phyloP scores from a whole-genome alignment of 345 rosid species.

The Cardamine occulta region DNA sequence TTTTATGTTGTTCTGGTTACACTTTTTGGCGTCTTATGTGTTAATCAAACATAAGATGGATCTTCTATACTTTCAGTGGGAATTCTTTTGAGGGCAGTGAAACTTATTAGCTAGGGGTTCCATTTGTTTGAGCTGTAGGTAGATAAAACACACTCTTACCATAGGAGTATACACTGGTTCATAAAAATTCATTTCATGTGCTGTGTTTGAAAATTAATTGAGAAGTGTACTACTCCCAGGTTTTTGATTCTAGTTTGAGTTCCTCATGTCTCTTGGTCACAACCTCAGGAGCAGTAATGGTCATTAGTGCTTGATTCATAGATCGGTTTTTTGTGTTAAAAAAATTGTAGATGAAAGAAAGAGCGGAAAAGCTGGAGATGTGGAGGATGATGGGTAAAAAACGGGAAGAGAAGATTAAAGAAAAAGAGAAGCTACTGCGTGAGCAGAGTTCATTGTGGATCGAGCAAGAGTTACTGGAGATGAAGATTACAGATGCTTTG shows the following conservation, averaged over 20 bases:
- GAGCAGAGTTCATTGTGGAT: conserved; percentile 76
- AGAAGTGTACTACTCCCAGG: not conserved
- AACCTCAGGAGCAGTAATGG: not conserved
- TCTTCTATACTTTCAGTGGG: not conserved
- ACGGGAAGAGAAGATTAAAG: conserved; percentile 57
- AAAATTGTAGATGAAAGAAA: conserved; percentile 72
- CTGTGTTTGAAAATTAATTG: conserved; percentile 7
- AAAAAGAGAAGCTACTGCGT: conserved; percentile 48
- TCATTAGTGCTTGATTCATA: not conserved
- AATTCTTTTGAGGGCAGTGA: not conserved
- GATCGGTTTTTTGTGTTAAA: not conserved
- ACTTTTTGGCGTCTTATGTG: not conserved
- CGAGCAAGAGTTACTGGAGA: conserved; percentile 53
- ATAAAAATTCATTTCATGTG: not conserved
- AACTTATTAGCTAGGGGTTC: conserved; percentile 1
- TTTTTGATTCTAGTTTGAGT: conserved; percentile 11
- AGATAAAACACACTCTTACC: no score
- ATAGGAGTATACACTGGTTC: not conserved
- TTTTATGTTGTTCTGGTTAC: not conserved
- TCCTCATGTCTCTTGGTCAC: not conserved
- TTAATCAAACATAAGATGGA: not conserved
- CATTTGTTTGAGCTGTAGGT: not conserved
- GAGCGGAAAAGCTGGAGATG: conserved; percentile 71
- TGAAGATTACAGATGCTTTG: conserved; percentile 45
- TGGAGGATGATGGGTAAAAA: conserved; percentile 65